Conservation (phyloP, 805 yeast species). For the Cyberlindnera mrakii region DNA sequence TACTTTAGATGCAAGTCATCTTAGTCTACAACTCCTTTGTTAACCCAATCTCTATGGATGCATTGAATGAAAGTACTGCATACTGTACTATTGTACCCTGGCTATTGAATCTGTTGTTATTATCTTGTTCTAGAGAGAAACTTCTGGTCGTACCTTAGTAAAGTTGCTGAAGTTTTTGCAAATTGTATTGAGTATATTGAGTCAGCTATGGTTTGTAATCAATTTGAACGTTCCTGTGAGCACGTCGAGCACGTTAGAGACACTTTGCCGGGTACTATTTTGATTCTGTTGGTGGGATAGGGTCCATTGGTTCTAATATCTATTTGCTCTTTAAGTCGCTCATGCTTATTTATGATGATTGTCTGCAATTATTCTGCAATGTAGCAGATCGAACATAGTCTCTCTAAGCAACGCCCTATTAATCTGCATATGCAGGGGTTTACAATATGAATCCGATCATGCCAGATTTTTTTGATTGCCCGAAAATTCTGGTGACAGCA, state of each 20-base stretch:
- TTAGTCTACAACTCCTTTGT: constrained; percentile 28
- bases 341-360: no score
- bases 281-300: no score
- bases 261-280: neutral
- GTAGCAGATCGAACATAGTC: no score
- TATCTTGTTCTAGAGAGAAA: constrained; percentile 29
- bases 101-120: constrained; percentile 25
- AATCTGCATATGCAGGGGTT: no score
- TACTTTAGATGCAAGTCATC: constrained; percentile 14
- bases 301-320: no score
- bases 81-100: constrained; percentile 27
- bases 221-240: constrained; percentile 3
- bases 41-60: constrained; percentile 33
- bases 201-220: neutral
- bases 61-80: constrained; percentile 30
- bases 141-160: constrained; percentile 32
- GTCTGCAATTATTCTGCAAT: no score
- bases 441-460: constrained; percentile 11
- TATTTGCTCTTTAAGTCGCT: no score
- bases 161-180: constrained; percentile 30
- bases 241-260: constrained; percentile 6
- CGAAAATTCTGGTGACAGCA: no score
- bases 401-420: no score
- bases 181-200: constrained; percentile 12
- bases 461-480: no score